A percentile compares a stretch with the other conserved stretches of the same genome.
Conservation (phyloP, 306 rosid species). For the Urtica urens region DNA sequence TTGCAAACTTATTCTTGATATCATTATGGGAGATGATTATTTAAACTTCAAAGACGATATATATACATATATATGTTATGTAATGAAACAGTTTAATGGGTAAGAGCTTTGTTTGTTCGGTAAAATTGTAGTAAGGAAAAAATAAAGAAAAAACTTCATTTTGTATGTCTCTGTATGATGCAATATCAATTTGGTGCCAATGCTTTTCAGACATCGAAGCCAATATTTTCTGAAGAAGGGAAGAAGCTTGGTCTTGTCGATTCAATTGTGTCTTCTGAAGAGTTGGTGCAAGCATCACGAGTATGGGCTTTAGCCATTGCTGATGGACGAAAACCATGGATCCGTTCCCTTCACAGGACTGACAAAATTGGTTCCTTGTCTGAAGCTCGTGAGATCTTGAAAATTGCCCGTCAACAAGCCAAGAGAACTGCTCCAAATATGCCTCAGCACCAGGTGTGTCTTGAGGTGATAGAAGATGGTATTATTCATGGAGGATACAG, state of each 20-base stretch:
- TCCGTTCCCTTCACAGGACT: constrained; percentile 83
- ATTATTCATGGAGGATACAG: constrained; percentile 89
- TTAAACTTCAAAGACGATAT: too few relatives aligned
- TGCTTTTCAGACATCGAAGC: constrained; percentile 52
- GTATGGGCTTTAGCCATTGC: constrained; percentile 80
- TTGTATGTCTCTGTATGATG: not conserved
- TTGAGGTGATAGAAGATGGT: constrained; percentile 83
- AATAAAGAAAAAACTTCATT: not conserved
- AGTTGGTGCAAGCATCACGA: constrained; percentile 65
- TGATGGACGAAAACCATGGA: constrained; percentile 62
- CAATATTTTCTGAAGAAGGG: constrained; percentile 91
- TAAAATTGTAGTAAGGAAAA: not conserved
- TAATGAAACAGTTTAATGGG: constrained; percentile 2
- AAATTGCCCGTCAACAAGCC: constrained; percentile 55
- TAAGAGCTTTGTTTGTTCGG: not conserved
- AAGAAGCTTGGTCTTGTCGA: constrained; percentile 78
- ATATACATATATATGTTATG: too few relatives aligned
- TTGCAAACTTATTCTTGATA: too few relatives aligned
- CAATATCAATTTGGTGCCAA: constrained; percentile 1
- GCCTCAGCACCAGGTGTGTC: constrained; percentile 90
- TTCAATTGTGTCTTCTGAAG: constrained; percentile 62
- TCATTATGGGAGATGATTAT: not conserved
- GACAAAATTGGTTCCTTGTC: constrained; percentile 66
- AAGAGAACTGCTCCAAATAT: constrained; percentile 64
- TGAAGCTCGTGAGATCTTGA: constrained; percentile 56